Base-by-base conservation (phyloP, 2,329 filamentous ascomycete genomes). In the Camillea tinctor region DNA sequence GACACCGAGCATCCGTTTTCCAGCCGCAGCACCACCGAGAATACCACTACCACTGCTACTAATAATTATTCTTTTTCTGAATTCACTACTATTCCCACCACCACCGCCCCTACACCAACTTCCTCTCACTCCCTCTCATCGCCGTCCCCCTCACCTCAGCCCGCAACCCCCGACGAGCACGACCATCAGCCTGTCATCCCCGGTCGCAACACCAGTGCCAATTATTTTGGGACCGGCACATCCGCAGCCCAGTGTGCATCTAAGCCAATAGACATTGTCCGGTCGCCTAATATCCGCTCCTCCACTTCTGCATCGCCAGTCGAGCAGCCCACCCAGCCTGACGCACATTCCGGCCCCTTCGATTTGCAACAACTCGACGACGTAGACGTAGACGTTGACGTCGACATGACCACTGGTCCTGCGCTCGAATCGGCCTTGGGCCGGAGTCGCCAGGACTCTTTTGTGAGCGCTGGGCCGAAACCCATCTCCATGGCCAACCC, bases 401-500 rank as follows among this genome's bases (percentile, higher is more conserved):
- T 77, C 77, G 74, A 81, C 57, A 87, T 88, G 82, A 86, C 86
- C 66, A 83, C 84, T 67, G 84, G 83, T 68, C 80, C 82, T 58
- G 77, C 80, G 64, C 81, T 86, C 70, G 85, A 88, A 75, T 77
- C 81, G 77, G 80, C 81, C 73, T 79, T 85, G 77, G 78, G 81
- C 76, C 84, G 83, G 72, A 79, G 74, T 73, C 82, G 85, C 67
- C 84, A 88, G 73, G 85, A 88, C 77, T 88, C 86, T 57, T 88
- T 88, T 73, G 84, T 86, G 73, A 86, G 84, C 76, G 83, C 84
- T 60, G 84, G 85, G 54, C 84, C 86, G 21, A 88, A 87, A 74
- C 86, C 87, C 67, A 89, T 89, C 66, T 87, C 85, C 61, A 85
- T 88, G 80, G 83, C 81, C 70, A 88, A 87, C 68, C 81, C 84